Evolutionary conservation across 768 basidiomycete genomes (phyloP).

Genomic region (Lactifluus volemus): DNA sequence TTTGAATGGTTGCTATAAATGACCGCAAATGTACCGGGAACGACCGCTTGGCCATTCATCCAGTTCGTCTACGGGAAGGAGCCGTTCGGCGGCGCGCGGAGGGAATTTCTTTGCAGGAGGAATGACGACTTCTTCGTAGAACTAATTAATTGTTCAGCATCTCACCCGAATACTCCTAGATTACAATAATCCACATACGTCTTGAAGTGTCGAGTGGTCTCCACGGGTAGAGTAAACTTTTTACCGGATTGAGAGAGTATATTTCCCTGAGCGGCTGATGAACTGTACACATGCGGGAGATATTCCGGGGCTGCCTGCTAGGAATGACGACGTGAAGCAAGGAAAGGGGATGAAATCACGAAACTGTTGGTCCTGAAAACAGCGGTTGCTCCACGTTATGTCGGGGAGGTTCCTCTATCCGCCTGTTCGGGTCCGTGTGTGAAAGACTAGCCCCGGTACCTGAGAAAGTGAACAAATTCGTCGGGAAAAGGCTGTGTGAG

Average conservation of each 20-base stretch:
- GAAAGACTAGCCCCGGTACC: neutral
- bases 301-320: conserved; percentile 47
- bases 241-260: conserved; percentile 64
- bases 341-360: conserved; percentile 9
- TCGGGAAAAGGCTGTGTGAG: neutral
- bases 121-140: conserved; percentile 79
- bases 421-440: conserved; percentile 35
- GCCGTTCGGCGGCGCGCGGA: conserved; percentile 57
- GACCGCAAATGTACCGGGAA: conserved; percentile 54
- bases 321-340: neutral
- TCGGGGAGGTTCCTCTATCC: conserved; percentile 53
- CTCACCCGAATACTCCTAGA: neutral
- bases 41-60: conserved; percentile 71
- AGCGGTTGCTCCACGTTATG: conserved; percentile 59
- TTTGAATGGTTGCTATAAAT: neutral
- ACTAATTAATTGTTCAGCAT: neutral
- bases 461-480: neutral
- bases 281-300: conserved; percentile 86
- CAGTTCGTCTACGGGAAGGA: conserved; percentile 62
- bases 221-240: conserved; percentile 75
- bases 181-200: conserved; percentile 38
- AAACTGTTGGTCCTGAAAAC: conserved; percentile 48
- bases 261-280: conserved; percentile 50
- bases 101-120: conserved; percentile 80
- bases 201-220: conserved; percentile 59